Evolutionary conservation across 108 stramenopile genomes (phyloP).

Genomic region (Fistulifera solaris): DNA sequence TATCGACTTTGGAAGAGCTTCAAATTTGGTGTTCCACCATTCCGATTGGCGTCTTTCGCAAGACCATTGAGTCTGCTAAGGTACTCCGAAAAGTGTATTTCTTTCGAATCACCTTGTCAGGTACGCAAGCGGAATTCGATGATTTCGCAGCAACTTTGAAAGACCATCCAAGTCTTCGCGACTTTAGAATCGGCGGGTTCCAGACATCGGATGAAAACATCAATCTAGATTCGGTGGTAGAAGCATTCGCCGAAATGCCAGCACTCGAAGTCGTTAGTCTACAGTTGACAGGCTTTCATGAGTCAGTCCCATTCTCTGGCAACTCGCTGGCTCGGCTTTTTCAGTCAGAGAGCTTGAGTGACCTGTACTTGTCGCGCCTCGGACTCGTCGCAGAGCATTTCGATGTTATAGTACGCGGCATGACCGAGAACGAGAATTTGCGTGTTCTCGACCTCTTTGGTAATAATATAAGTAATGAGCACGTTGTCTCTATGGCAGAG

Average conservation of each 20-base stretch:
- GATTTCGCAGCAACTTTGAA: not conserved
- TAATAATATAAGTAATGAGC: constrained; percentile 3
- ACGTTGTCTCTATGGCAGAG: constrained; percentile 3
- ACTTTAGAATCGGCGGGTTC: constrained; percentile 6
- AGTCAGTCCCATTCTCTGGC: not conserved
- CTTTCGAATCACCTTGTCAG: constrained; percentile 1
- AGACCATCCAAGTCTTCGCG: not conserved
- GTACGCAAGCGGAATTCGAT: constrained; percentile 3
- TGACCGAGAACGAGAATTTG: constrained; percentile 1
- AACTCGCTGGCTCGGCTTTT: not conserved
- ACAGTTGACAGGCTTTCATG: constrained; percentile 1
- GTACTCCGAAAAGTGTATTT: constrained; percentile 4
- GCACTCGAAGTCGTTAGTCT: constrained; percentile 5
- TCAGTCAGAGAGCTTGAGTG: not conserved
- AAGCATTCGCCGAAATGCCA: not conserved
- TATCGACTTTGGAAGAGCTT: constrained; percentile 4
- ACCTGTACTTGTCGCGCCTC: not conserved
- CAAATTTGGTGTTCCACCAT: constrained; percentile 11
- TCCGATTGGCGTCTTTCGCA: constrained; percentile 4
- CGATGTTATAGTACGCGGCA: not conserved
- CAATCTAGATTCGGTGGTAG: constrained; percentile 1
- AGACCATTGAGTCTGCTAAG: not conserved
- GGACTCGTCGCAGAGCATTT: constrained; percentile 4
- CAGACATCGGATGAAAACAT: constrained; percentile 1
- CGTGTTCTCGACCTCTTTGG: constrained; percentile 7